Evolutionary conservation across 208 protist genomes (phyloP), one percentile per base, ranked within the genome.

Genomic region (Trypanosoma brucei): DNA sequence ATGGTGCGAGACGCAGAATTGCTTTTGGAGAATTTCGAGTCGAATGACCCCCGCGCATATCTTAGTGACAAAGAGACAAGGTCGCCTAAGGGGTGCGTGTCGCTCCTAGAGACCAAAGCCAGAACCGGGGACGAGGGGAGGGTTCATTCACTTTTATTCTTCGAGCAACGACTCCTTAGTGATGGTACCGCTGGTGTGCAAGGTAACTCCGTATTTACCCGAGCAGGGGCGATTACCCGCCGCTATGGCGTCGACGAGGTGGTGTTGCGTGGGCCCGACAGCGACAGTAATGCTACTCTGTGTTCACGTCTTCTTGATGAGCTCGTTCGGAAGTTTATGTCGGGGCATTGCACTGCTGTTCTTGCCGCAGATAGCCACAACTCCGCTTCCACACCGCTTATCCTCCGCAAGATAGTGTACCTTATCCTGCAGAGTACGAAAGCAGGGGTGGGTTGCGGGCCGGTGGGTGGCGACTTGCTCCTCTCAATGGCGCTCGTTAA

Each of bases 401-500:
- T 88, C 60, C 69, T 88, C 53, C 79, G 80, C 53, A 76, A 80
- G 49, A 82, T 88, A 45, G 85, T 60, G 7, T 81, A 83, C 62
- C 67, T 76, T 45, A 57, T 92, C 34, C 42, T 92, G 3, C 67
- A 71, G 22, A 75, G 70, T 22, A 75, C 84, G 58, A 51, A 54
- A 7, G 65, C 68, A 13, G 62, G 51, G 6, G 30, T 39, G 9
- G 54, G 52, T 7, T 49, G 39, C 6, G 7, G 52, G 2, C 46
- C 35, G 22, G 36, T 86, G 36, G 46, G 35, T 38, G 79, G 81
- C 2, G 85, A 92, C 61, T 62, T 92, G 65, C 72, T 80, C 45
- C 77, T 88, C 59, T 86, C 81, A 30, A 92, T 92, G 46, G 68
- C 82, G 14, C 80, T 92, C 35, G 71, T 92, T 60, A 88, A 85